Percentiles rank a stretch among this genome's conserved stretches.
Evolutionary conservation across 768 basidiomycete species (phyloP).

Genomic region (Rhizopogon vinicolor): DNA sequence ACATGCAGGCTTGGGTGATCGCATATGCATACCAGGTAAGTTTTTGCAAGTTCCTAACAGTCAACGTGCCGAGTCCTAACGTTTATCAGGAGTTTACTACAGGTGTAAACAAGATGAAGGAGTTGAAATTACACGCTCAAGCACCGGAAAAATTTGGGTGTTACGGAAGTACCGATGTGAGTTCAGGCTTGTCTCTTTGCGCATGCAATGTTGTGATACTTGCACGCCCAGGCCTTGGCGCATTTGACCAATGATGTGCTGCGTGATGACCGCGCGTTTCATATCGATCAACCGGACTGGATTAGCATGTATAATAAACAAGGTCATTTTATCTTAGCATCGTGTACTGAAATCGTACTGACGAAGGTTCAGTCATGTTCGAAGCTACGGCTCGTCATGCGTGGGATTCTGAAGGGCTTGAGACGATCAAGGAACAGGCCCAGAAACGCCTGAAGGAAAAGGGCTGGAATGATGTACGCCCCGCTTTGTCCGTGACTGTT

Average conservation of each 20-base stretch:
- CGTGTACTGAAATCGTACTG: neutral
- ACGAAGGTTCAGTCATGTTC: conserved; percentile 10
- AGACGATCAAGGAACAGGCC: conserved; percentile 17
- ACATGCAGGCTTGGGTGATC: conserved; percentile 16
- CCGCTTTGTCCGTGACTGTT: conserved; percentile 33
- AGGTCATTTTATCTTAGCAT: conserved; percentile 6
- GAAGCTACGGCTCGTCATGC: conserved; percentile 13
- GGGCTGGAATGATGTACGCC: conserved; percentile 26
- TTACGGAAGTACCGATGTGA: neutral
- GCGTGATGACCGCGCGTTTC: conserved; percentile 21
- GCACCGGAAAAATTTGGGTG: neutral
- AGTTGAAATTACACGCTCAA: neutral
- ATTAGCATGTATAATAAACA: conserved; percentile 17
- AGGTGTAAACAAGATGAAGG: conserved; percentile 6
- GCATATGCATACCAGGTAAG: conserved; percentile 9
- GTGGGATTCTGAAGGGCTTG: conserved; percentile 11
- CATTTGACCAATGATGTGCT: conserved; percentile 20
- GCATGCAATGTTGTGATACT: neutral
- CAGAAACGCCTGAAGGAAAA: conserved; percentile 11
- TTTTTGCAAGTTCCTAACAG: neutral
- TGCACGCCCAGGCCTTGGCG: conserved; percentile 11
- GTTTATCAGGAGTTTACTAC: conserved; percentile 3
- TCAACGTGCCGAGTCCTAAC: no score
- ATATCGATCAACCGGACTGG: conserved; percentile 14
- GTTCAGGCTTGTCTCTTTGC: neutral